Evolutionary conservation across 1,284 basidiomycete species (phyloP), one percentile per base, ranked within the genome.

Genomic region (Malassezia slooffiae): DNA sequence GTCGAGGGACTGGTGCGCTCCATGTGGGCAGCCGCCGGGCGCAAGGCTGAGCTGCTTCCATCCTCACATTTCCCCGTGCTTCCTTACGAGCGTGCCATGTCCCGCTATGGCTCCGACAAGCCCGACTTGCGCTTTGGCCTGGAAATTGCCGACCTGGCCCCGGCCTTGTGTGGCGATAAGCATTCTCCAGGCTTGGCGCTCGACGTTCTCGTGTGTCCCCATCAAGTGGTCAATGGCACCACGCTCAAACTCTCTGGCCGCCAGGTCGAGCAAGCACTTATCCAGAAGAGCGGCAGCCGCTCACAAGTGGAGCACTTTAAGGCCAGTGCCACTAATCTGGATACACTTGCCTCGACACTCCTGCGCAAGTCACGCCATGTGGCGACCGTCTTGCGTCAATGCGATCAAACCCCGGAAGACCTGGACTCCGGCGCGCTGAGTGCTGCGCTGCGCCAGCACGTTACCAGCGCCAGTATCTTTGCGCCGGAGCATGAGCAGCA

Each of bases 111-210:
- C 8, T 87, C 85, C 37, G 89, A 96, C 73, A 96, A 96, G 74
- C 89, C 89, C 28, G 89, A 96, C 70, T 79, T 81, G 37, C 78
- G 90, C 41, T 90, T 85, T 72, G 79, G 78, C 34, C 76, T 90
- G 9, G 16, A 47, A 19, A 47, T 66, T 2, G 42, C 47, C 23
- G 57, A 65, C 23, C 43, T 66, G 9, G 47, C 51, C 1, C 19
- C 42, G 3, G 45, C 42, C 21, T 42, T 56, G 20, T 21, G 29
- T 10, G 17, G 27, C n/a, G 20, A 35, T 4, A n/a, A 10, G 12
- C 15, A 26, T 12, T 26, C 24, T 7, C 24, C 24, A 26, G n/a
- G n/a, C n/a, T 26, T 26, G 7, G 44, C 38, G 19, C 24, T 50
- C 22, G 44, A 45, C 7, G n/a, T 50, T 20, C 47, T 50, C 16